These are phyloP conservation scores for Lagenaria siceraria DNA, from an alignment of 306 rosid genomes.

Conservation along the genomic window DNA sequence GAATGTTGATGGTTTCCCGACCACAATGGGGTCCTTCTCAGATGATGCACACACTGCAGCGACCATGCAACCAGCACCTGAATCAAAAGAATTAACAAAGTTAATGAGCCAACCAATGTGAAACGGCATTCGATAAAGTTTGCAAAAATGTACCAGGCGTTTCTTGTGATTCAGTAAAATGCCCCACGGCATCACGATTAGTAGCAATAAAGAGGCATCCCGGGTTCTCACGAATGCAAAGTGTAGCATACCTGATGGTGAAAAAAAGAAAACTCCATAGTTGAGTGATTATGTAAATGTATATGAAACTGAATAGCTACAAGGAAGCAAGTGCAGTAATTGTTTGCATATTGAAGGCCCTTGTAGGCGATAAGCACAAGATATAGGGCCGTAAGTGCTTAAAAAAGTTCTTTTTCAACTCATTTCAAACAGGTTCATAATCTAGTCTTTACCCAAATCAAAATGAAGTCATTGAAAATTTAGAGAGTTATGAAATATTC, in stretches of 20 bases:
- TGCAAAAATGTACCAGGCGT: constrained; percentile 54
- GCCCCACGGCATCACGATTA: constrained; percentile 79
- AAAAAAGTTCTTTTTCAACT: not conserved
- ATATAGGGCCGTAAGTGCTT: not conserved
- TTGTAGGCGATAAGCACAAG: not conserved
- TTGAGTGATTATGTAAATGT: not conserved
- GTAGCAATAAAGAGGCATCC: constrained; percentile 97
- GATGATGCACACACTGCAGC: constrained; percentile 92
- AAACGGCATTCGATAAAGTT: not conserved
- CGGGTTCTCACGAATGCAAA: constrained; percentile 88
- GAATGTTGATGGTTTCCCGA: constrained; percentile 89
- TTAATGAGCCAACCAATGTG: not conserved
- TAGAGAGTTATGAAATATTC: not conserved
- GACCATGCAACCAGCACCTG: constrained; percentile 96
- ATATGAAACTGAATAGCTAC: not conserved
- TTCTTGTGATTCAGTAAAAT: constrained; percentile 74
- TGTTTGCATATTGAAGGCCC: not conserved
- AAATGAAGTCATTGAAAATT: too few species aligned
- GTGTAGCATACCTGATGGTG: constrained; percentile 71
- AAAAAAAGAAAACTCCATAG: constrained; percentile 9
- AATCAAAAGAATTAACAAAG: constrained; percentile 15
- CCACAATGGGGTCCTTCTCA: constrained; percentile 76
- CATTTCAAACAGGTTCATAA: not conserved
- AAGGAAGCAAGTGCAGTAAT: not conserved
- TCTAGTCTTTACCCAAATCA: not conserved